Evolutionary conservation across 2,329 filamentous ascomycete species (phyloP).

Genomic region (Westerdykella sp.): DNA sequence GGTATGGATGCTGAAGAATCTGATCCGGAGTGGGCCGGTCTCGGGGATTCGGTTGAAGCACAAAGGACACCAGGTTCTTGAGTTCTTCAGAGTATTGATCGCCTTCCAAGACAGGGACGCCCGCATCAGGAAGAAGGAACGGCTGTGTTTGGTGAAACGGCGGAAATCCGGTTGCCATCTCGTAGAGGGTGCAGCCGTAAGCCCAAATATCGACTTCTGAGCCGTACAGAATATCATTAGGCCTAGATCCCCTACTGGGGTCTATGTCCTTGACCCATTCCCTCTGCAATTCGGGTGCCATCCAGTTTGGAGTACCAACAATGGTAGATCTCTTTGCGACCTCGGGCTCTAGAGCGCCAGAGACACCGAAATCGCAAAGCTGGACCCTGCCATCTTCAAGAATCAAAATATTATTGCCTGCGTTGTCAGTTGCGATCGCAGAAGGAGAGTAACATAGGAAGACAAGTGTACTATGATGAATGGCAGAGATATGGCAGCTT

Average conservation of each 20-base stretch:
- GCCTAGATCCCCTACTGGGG: conserved; percentile 44
- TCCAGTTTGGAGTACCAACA: conserved; percentile 79
- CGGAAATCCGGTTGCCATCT: conserved; percentile 72
- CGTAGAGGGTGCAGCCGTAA: conserved; percentile 72
- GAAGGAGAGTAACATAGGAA: background rate
- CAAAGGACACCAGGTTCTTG: conserved; percentile 65
- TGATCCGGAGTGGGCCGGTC: conserved; percentile 64
- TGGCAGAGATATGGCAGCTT: too few species aligned
- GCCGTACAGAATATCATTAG: conserved; percentile 50
- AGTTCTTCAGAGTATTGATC: conserved; percentile 64
- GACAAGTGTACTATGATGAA: background rate
- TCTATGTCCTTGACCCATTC: conserved; percentile 51
- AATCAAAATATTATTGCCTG: conserved; percentile 69
- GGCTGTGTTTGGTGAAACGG: conserved; percentile 52
- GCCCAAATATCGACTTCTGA: conserved; percentile 70
- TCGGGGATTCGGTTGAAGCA: conserved; percentile 61
- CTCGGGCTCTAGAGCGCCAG: conserved; percentile 68
- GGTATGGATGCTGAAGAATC: conserved; percentile 64
- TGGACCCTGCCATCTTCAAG: conserved; percentile 72
- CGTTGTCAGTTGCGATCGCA: background rate
- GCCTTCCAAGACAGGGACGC: conserved; percentile 62
- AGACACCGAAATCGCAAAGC: conserved; percentile 79
- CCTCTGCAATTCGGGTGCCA: conserved; percentile 65
- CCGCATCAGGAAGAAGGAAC: conserved; percentile 37
- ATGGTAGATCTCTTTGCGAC: conserved; percentile 73